phyloP scores from a whole-genome alignment of 768 basidiomycete genomes.

The Steccherinum ochraceum region DNA sequence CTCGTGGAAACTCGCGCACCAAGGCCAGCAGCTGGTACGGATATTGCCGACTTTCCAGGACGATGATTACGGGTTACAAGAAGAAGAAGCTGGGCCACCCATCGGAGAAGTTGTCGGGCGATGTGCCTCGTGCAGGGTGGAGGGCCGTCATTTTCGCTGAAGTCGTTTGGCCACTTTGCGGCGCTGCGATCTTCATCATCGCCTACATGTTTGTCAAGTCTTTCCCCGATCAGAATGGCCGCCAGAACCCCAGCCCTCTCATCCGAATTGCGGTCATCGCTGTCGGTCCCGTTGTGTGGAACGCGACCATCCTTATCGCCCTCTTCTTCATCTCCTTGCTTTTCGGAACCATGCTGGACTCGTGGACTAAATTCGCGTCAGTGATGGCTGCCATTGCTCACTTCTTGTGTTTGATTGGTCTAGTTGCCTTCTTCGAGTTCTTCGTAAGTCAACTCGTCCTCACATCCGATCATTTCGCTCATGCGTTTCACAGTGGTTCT shows the following conservation, averaged over 20 bases:
- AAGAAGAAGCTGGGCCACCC: constrained; percentile 98
- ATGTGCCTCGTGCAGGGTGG: constrained; percentile 91
- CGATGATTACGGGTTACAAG: constrained; percentile 98
- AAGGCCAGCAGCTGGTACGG: constrained; percentile 99
- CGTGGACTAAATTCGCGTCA: constrained; percentile 83
- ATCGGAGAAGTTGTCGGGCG: constrained; percentile 93
- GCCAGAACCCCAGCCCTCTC: constrained; percentile 71
- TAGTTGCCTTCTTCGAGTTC: constrained; percentile 92
- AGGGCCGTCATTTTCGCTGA: constrained; percentile 77
- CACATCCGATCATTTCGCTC: too few species aligned
- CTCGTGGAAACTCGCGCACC: constrained; percentile 91
- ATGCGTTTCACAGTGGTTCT: constrained; percentile 67
- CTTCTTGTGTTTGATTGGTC: constrained; percentile 69
- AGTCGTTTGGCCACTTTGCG: constrained; percentile 72
- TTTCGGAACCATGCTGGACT: constrained; percentile 83
- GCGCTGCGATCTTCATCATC: constrained; percentile 71
- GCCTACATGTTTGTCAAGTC: constrained; percentile 94
- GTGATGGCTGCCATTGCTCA: constrained; percentile 93
- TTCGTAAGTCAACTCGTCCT: constrained; percentile 62
- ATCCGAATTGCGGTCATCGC: constrained; percentile 86
- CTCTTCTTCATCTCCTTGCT: constrained; percentile 92
- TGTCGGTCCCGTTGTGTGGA: constrained; percentile 92
- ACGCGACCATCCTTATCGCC: constrained; percentile 77
- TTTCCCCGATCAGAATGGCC: constrained; percentile 63
- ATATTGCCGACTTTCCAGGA: constrained; percentile 94